Conservation (phyloP, 2,329 filamentous ascomycete genomes). For the Diaporthe aspalathi region DNA sequence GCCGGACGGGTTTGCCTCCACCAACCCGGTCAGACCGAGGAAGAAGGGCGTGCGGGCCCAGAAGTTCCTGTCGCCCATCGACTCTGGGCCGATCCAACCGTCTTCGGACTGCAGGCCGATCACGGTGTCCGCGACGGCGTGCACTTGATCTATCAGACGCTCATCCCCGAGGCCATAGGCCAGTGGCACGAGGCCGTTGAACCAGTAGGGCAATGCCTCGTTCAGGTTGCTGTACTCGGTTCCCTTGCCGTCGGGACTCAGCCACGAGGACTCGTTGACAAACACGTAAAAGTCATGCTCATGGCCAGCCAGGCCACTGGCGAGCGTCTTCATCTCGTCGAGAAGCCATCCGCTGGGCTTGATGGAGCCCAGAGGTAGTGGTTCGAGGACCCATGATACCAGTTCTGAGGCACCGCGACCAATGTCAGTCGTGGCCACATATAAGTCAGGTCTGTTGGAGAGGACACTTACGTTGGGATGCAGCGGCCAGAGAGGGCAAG, state of each 20-base stretch:
- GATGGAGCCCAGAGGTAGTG: not conserved
- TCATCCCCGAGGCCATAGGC: constrained; percentile 62
- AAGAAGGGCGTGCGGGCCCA: constrained; percentile 50
- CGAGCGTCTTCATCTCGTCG: constrained; percentile 40
- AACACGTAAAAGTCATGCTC: constrained; percentile 65
- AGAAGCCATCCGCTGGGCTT: constrained; percentile 1
- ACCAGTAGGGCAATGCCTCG: constrained; percentile 70
- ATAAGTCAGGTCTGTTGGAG: not conserved
- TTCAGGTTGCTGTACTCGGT: constrained; percentile 66
- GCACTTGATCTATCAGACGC: constrained; percentile 60
- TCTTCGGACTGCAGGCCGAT: constrained; percentile 56
- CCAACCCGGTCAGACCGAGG: constrained; percentile 49
- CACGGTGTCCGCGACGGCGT: constrained; percentile 53
- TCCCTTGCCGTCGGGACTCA: constrained; percentile 53
- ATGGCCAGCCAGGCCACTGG: constrained; percentile 64
- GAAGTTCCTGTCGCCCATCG: constrained; percentile 44
- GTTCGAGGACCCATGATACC: not conserved
- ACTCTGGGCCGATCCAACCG: constrained; percentile 64
- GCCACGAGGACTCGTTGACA: constrained; percentile 63
- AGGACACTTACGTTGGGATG: constrained; percentile 1
- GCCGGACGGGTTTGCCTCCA: constrained; percentile 46
- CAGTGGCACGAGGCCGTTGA: constrained; percentile 68
- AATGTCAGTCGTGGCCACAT: not conserved
- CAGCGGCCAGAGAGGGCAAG: not conserved
- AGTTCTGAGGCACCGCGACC: not conserved